Evolutionary conservation across 305 asterid species (phyloP).

Genomic region (Vinca major): DNA sequence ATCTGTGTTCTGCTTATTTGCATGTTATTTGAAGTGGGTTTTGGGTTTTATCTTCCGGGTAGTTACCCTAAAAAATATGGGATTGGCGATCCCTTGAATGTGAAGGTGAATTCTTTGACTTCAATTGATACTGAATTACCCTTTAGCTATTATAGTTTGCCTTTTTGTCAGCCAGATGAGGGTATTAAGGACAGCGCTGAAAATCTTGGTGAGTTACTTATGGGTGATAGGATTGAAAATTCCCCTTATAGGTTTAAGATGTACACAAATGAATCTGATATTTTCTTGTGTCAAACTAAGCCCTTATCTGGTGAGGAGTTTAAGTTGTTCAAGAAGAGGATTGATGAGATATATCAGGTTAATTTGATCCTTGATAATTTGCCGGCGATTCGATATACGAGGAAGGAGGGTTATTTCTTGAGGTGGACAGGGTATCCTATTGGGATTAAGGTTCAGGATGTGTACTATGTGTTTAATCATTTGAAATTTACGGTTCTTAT

Average conservation of each 20-base stretch:
- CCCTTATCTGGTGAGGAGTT: constrained; percentile 41
- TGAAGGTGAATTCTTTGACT: constrained; percentile 38
- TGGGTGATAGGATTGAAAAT: constrained; percentile 44
- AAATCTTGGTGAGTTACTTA: constrained; percentile 39
- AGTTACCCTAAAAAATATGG: constrained; percentile 36
- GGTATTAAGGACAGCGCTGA: constrained; percentile 41
- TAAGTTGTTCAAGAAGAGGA: constrained; percentile 35
- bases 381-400: constrained; percentile 34
- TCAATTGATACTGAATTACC: constrained; percentile 41
- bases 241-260: constrained; percentile 41
- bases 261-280: constrained; percentile 30
- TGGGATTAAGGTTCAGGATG: constrained; percentile 31
- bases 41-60: constrained; percentile 39
- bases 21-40: constrained; percentile 29
- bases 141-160: constrained; percentile 36
- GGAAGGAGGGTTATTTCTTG: constrained; percentile 33
- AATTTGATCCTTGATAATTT: constrained; percentile 38
- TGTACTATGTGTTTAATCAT: constrained; percentile 33
- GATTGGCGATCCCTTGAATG: constrained; percentile 30
- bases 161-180: constrained; percentile 30
- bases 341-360: constrained; percentile 39
- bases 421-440: constrained; percentile 39
- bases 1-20: constrained; percentile 33
- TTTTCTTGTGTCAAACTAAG: constrained; percentile 31
- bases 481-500: constrained; percentile 32